Evolutionary conservation across 176 grass and related monocot genomes (phyloP).

Genomic region (Lolium multiflorum): DNA sequence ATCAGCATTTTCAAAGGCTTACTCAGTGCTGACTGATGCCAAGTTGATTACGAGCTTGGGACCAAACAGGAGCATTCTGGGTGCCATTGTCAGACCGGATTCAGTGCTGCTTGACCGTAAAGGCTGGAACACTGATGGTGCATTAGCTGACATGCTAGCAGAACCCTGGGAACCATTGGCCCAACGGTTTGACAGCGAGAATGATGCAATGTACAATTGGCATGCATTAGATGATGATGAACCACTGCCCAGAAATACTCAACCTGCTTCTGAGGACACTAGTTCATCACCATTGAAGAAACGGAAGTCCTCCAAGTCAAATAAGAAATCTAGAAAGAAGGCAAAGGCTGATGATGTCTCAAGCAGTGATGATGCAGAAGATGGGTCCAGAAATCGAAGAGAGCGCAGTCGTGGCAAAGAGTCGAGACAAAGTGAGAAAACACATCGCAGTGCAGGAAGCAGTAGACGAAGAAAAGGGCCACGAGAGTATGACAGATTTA

Average conservation of each 20-base stretch:
- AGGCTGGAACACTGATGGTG: slow-evolving; percentile 59
- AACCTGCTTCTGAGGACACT: slow-evolving; percentile 47
- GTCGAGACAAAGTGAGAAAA: slow-evolving; percentile 40
- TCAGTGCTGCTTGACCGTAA: slow-evolving; percentile 81
- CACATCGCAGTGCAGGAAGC: slow-evolving; percentile 44
- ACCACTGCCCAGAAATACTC: slow-evolving; percentile 77
- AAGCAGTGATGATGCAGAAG: slow-evolving; percentile 39
- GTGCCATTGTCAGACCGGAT: slow-evolving; percentile 88
- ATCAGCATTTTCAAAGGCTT: slow-evolving; percentile 88
- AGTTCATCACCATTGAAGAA: slow-evolving; percentile 55
- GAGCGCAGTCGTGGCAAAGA: slow-evolving; percentile 37
- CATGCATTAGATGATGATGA: slow-evolving; percentile 89
- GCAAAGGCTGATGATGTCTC: slow-evolving; percentile 30
- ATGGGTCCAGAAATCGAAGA: slow-evolving; percentile 37
- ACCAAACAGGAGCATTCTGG: slow-evolving; percentile 80
- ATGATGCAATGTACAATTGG: slow-evolving; percentile 78
- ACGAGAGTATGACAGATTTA: slow-evolving; percentile 58
- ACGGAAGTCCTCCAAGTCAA: slow-evolving; percentile 62
- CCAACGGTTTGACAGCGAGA: slow-evolving; percentile 58
- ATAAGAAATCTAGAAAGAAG: slow-evolving; percentile 54
- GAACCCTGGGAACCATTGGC: slow-evolving; percentile 63
- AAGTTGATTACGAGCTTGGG: slow-evolving; percentile 70
- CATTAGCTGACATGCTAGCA: slow-evolving; percentile 54
- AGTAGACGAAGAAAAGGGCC: slow-evolving; percentile 47
- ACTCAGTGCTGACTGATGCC: slow-evolving; percentile 76